These are phyloP conservation scores for Cyclotella cryptica DNA, from an alignment of 108 stramenopile genomes.

Conservation along the genomic window DNA sequence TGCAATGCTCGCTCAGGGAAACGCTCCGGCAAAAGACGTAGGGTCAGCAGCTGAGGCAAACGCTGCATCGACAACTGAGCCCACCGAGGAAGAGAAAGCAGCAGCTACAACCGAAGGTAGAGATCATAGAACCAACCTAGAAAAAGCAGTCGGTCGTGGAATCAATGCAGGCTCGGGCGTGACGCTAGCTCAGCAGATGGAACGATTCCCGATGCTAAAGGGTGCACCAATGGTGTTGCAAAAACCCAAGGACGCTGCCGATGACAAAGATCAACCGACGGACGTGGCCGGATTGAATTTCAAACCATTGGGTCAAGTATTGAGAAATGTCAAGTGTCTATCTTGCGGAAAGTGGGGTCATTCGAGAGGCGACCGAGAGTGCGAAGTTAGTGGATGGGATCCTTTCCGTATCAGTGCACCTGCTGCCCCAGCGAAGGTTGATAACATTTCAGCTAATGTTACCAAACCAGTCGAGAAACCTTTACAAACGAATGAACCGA, in stretches of 20 bases:
- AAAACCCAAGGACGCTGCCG: constrained; percentile 33
- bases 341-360: constrained; percentile 89
- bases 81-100: constrained; percentile 16
- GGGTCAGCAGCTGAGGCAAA: constrained; percentile 8
- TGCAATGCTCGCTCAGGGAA: constrained; percentile 65
- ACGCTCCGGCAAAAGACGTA: constrained; percentile 1
- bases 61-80: background rate
- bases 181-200: constrained; percentile 76
- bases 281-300: constrained; percentile 68
- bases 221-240: constrained; percentile 77
- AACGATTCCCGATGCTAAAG: constrained; percentile 82
- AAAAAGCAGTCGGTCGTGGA: constrained; percentile 80
- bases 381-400: constrained; percentile 82
- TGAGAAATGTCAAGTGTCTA: constrained; percentile 83
- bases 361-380: constrained; percentile 80
- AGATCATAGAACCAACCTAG: constrained; percentile 58
- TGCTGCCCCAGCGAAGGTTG: background rate
- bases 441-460: background rate
- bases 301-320: constrained; percentile 81
- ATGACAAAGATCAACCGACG: constrained; percentile 48
- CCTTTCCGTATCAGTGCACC: constrained; percentile 58
- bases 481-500: background rate
- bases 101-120: constrained; percentile 15
- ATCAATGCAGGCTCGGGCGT: constrained; percentile 55
- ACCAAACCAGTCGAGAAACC: background rate